phyloP scores from a whole-genome alignment of 257 asterid species.

The Plantago major region DNA sequence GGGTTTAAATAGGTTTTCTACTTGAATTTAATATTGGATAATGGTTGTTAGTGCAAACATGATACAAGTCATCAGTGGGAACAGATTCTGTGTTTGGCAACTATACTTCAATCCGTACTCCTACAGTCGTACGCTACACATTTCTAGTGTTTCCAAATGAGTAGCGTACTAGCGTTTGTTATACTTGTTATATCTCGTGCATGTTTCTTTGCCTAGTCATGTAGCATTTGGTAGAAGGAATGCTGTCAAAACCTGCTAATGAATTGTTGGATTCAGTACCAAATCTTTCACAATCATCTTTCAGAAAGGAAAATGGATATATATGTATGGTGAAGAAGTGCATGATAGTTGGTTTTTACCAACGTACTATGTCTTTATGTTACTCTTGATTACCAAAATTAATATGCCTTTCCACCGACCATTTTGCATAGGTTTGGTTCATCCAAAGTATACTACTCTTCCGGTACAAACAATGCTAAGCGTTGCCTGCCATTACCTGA shows the following conservation, averaged over 20 bases:
- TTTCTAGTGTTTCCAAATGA: conserved; percentile 7
- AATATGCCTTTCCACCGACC: conserved; percentile 12
- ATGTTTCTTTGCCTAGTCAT: background rate
- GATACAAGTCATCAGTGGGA: conserved; percentile 1
- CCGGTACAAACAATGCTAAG: conserved; percentile 22
- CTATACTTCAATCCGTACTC: conserved; percentile 1
- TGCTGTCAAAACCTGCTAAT: too few species aligned
- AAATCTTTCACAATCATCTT: background rate
- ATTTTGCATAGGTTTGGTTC: conserved; percentile 30
- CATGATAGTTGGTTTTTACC: background rate
- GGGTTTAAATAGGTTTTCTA: conserved; percentile 5
- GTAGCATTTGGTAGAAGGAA: too few species aligned
- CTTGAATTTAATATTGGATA: conserved; percentile 8
- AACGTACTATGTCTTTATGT: background rate
- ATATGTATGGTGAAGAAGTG: background rate
- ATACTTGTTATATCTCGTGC: conserved; percentile 2
- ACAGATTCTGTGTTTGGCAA: background rate
- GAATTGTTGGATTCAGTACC: conserved; percentile 3
- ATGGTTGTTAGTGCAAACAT: conserved; percentile 9
- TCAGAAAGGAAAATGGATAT: background rate
- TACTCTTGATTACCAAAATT: conserved; percentile 5
- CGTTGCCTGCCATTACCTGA: conserved; percentile 33
- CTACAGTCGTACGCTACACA: background rate
- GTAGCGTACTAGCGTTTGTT: background rate
- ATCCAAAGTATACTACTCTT: conserved; percentile 34